Base-by-base conservation (phyloP, 108 stramenopile genomes). In the Pelagomonas calceolata region DNA sequence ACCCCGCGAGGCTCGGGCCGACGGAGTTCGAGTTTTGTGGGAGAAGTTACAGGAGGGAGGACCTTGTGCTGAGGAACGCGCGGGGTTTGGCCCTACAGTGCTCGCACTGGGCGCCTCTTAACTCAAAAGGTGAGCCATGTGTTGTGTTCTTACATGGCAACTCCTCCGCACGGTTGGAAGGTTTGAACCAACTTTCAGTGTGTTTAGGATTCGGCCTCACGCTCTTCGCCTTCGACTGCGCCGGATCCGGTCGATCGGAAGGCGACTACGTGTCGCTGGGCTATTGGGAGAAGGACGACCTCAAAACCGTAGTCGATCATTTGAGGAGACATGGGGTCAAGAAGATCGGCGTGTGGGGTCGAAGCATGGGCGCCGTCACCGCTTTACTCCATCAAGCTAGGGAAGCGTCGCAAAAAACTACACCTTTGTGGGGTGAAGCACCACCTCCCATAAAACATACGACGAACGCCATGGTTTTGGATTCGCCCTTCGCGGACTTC, bases 291-390 rank as follows among this genome's bases (percentile, higher is more conserved):
- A 80, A 93, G 63, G 98, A 99, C 73, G 98, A 99, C 85, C 81
- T 99, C 66, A 73, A 87, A 66, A 89, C 90, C 77, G 90, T 94
- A 46, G 79, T 95, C 65, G 89, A 90, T 21, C 88, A 97, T 78
- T 80, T 99, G 68, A 84, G 98, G 33, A 85, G 85, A 17, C 91
- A 92, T 0, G 92, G 93, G 79, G 90, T 93, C 33, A 83, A 82
- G 36, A 93, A 92, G 21, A 94, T 99, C 78, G 98, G 93, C 26
- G 76, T 99, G 14, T 99, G 98, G 98, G 98, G 98, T 31, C 83
- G 98, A 66, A 87, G 85, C 36, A 99, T 99, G 98, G 98, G 98
- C 46, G 98, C 98, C 65, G 98, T 94, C 33, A 99, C 96, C 21
- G 92, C 96, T 3, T 84, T 99, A 39, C 87, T 99, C 91, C 95